Conservation (phyloP, 2,329 filamentous ascomycete species). For the Thielaviopsis ethacetica region DNA sequence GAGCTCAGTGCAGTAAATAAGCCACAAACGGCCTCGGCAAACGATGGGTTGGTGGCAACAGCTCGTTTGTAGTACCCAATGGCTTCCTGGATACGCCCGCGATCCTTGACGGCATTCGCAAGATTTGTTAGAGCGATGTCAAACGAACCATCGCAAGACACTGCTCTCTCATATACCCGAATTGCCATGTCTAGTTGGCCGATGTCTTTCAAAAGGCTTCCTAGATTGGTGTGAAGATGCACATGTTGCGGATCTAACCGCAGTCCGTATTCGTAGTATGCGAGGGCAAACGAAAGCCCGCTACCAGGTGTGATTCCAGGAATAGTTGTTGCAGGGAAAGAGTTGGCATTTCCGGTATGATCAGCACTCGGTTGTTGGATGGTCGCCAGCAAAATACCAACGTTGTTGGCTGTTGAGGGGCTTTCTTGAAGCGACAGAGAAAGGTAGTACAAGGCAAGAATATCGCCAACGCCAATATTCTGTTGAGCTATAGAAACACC, state of each 20-base stretch:
- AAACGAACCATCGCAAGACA: constrained; percentile 81
- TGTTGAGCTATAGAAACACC: constrained; percentile 39
- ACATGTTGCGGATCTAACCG: constrained; percentile 77
- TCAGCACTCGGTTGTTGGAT: constrained; percentile 50
- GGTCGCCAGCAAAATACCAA: constrained; percentile 89
- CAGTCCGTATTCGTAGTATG: constrained; percentile 91
- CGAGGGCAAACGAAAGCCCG: constrained; percentile 71
- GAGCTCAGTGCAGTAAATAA: constrained; percentile 90
- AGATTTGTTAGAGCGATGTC: constrained; percentile 94
- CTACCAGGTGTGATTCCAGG: constrained; percentile 74
- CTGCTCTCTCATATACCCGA: constrained; percentile 91
- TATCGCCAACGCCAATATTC: constrained; percentile 69
- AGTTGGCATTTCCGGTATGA: background rate
- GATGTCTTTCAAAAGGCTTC: constrained; percentile 89
- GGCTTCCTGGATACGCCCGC: constrained; percentile 79
- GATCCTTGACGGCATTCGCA: constrained; percentile 94
- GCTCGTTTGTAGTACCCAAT: constrained; percentile 85
- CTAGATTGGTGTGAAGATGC: constrained; percentile 90
- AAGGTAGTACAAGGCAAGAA: constrained; percentile 85
- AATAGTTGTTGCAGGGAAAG: constrained; percentile 27
- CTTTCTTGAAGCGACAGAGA: constrained; percentile 89
- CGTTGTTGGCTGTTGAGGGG: constrained; percentile 94
- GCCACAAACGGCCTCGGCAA: constrained; percentile 92
- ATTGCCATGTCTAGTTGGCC: constrained; percentile 85
- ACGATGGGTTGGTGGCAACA: constrained; percentile 81